A percentile compares a stretch with the other conserved stretches of the same genome.
Evolutionary conservation across 2,329 filamentous ascomycete species (phyloP).

Genomic region (Nannizziopsis barbatae): DNA sequence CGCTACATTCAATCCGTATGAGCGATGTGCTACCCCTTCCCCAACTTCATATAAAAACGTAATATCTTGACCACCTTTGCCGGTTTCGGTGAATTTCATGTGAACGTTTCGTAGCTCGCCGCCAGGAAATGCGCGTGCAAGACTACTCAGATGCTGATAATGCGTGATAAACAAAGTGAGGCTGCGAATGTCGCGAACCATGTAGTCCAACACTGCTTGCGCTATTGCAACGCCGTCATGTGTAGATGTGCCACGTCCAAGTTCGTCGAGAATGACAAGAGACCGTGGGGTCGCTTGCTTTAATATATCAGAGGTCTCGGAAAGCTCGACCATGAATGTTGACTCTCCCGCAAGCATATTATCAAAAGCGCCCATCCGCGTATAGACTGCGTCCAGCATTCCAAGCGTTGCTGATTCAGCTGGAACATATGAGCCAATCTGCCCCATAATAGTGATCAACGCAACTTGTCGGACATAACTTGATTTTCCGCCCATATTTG

Average conservation of each 20-base stretch:
- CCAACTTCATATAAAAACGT: slow-evolving; percentile 91
- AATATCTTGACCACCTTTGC: slow-evolving; percentile 53
- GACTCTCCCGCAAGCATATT: slow-evolving; percentile 91
- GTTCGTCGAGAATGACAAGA: slow-evolving; percentile 85
- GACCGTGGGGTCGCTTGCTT: slow-evolving; percentile 75
- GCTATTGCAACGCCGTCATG: slow-evolving; percentile 96
- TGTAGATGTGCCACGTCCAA: slow-evolving; percentile 85
- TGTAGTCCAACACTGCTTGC: slow-evolving; percentile 74
- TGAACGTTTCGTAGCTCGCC: slow-evolving; percentile 74
- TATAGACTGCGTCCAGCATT: slow-evolving; percentile 82
- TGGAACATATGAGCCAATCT: slow-evolving; percentile 89
- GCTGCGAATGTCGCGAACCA: slow-evolving; percentile 62
- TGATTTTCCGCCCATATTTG: slow-evolving; percentile 99
- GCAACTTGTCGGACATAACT: slow-evolving; percentile 89
- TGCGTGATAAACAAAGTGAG: slow-evolving; percentile 95
- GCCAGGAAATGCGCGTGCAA: slow-evolving; percentile 56
- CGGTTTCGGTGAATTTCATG: slow-evolving; percentile 67
- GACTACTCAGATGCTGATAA: slow-evolving; percentile 74
- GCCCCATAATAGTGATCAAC: slow-evolving; percentile 83
- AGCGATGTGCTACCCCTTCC: slow-evolving; percentile 83
- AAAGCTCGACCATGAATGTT: slow-evolving; percentile 97
- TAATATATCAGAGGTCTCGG: slow-evolving; percentile 81
- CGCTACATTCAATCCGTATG: slow-evolving; percentile 90
- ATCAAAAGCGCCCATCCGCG: slow-evolving; percentile 90
- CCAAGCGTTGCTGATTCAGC: slow-evolving; percentile 63